Evolutionary conservation across 129 eudicot genomes (phyloP).

Genomic region (Dittrichia graveolens): DNA sequence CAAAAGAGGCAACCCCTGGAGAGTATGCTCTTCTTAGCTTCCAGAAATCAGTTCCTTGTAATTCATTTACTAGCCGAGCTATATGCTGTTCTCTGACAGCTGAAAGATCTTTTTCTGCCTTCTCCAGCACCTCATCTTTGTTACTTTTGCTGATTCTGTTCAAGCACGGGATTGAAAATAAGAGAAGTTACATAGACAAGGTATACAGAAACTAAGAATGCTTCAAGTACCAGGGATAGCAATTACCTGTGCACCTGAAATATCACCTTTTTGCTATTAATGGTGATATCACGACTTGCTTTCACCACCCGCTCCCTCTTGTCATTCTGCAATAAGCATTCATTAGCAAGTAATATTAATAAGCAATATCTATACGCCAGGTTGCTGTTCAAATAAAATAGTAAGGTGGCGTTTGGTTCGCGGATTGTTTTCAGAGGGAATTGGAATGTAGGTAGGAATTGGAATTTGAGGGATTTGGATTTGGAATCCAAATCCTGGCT

Average conservation of each 20-base stretch:
- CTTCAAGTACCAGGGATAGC: not conserved
- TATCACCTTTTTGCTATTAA: conserved; percentile 97
- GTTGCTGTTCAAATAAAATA: not conserved
- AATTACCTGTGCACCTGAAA: conserved; percentile 97
- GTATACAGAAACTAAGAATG: not conserved
- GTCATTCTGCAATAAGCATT: conserved; percentile 64
- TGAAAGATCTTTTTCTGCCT: conserved; percentile 88
- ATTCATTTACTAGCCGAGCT: conserved; percentile 72
- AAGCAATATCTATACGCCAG: not conserved
- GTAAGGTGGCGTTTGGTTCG: no score
- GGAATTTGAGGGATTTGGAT: no score
- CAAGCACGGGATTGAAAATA: conserved; percentile 12
- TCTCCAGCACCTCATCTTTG: conserved; percentile 77
- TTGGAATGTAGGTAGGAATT: no score
- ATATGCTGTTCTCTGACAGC: conserved; percentile 72
- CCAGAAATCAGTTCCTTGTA: conserved; percentile 92
- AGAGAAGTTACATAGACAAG: not conserved
- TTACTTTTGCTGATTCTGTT: conserved; percentile 79
- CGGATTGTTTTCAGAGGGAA: no score
- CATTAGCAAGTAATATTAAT: not conserved
- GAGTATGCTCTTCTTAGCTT: conserved; percentile 96
- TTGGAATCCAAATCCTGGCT: no score
- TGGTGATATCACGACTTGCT: conserved; percentile 96
- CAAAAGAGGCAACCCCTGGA: conserved; percentile 72
- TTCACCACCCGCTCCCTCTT: conserved; percentile 96